Evolutionary conservation across 2,329 filamentous ascomycete species (phyloP).

Genomic region (Fusarium ambrosium): DNA sequence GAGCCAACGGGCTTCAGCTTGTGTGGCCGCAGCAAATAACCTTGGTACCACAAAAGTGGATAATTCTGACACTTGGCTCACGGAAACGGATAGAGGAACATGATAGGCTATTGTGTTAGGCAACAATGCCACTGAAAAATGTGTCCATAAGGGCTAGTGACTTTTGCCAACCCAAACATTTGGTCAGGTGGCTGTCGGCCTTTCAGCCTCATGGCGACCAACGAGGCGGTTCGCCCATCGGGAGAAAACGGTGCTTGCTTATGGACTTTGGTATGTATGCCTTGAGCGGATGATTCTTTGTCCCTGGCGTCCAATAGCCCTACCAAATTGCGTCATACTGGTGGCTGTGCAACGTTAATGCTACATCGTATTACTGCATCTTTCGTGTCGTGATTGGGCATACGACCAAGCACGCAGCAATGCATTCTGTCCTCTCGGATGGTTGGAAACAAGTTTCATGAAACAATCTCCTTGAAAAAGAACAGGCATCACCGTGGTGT

Average conservation of each 20-base stretch:
- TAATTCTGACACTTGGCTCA: constrained; percentile 1
- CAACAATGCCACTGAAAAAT: neutral
- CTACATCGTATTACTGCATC: neutral
- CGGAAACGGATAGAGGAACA: neutral
- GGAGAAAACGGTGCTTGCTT: neutral
- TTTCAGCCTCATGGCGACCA: neutral
- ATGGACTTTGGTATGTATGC: neutral
- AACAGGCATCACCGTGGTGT: neutral
- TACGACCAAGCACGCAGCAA: neutral
- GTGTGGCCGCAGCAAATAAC: neutral
- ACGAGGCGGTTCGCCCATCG: neutral
- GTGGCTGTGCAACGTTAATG: neutral
- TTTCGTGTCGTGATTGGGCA: neutral
- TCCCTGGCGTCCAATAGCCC: neutral
- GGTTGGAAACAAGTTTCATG: neutral
- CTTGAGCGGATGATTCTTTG: neutral
- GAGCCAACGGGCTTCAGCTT: neutral
- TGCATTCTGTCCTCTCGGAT: neutral
- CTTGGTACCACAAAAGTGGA: constrained; percentile 3
- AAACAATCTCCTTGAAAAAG: neutral
- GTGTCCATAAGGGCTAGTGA: neutral
- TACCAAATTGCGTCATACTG: neutral
- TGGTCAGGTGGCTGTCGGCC: neutral
- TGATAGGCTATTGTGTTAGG: neutral
- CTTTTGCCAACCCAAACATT: neutral